These are phyloP conservation scores for Colletotrichum noveboracense DNA, from an alignment of 2,329 filamentous ascomycete genomes.

Conservation along the genomic window DNA sequence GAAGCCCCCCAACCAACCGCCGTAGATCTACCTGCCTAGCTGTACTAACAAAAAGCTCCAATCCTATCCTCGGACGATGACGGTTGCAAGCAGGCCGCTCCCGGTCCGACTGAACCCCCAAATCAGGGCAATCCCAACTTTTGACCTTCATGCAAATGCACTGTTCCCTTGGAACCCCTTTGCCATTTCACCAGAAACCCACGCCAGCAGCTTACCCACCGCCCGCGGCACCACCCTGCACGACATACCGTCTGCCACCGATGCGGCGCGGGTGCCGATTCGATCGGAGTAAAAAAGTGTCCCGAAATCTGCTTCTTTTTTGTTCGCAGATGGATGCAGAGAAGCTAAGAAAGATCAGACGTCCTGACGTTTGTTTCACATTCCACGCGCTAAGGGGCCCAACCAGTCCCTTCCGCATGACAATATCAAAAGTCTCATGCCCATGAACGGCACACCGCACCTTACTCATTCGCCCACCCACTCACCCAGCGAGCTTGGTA, in stretches of 20 bases:
- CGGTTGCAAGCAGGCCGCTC: not conserved
- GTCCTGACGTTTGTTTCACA: not conserved
- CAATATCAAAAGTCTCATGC: not conserved
- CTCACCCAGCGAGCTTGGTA: not conserved
- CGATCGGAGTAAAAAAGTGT: not conserved
- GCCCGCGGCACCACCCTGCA: not conserved
- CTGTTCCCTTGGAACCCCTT: conserved; percentile 1
- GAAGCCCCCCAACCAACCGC: not conserved
- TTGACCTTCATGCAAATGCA: conserved; percentile 15
- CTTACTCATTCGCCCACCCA: not conserved
- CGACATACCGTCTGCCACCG: not conserved
- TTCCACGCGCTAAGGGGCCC: not conserved
- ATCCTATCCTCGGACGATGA: conserved; percentile 7
- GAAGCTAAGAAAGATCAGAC: not conserved
- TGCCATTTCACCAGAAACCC: not conserved
- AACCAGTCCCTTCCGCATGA: conserved; percentile 2
- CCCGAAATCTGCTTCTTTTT: not conserved
- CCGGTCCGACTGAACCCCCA: not conserved
- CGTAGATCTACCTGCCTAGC: not conserved
- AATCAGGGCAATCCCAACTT: conserved; percentile 16
- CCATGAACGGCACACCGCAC: not conserved
- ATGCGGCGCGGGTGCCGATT: not conserved
- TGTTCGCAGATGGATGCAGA: not conserved
- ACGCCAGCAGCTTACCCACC: not conserved
- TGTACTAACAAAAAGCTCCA: not conserved